Conservation (phyloP, 352 stramenopile species). For the Pythium insidiosum region DNA sequence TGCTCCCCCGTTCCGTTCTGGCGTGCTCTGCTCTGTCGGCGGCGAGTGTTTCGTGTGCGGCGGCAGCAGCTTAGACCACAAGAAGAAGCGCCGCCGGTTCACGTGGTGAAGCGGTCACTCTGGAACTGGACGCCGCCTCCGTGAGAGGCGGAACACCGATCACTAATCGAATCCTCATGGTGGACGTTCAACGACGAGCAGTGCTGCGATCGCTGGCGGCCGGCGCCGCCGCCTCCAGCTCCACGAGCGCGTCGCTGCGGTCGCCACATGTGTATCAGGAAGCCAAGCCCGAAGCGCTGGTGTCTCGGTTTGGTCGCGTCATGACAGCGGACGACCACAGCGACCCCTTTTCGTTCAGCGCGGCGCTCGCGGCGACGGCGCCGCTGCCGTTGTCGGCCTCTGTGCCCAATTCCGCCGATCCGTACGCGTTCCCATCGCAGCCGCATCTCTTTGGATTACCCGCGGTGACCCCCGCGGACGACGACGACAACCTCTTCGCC, state of each 20-base stretch:
- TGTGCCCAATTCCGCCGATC: background rate
- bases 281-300: constrained; percentile 9
- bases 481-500: constrained; percentile 46
- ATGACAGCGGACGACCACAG: constrained; percentile 1
- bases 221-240: constrained; percentile 2
- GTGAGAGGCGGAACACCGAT: too few relatives aligned
- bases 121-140: too few relatives aligned
- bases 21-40: too few relatives aligned
- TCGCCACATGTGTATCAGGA: constrained; percentile 17
- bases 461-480: constrained; percentile 9
- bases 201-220: constrained; percentile 14
- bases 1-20: background rate
- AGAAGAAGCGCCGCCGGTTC: background rate
- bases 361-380: background rate
- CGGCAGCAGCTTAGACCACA: too few relatives aligned
- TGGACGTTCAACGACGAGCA: constrained; percentile 22
- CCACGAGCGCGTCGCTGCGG: background rate
- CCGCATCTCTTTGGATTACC: too few relatives aligned
- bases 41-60: too few relatives aligned
- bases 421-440: background rate
- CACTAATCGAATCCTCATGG: constrained; percentile 14
- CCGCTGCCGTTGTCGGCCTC: background rate
- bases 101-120: background rate
- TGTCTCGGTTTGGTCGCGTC: too few relatives aligned
- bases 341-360: constrained; percentile 9